phyloP scores from a whole-genome alignment of 805 yeast genomes.

The Jamesozyma gamospora region DNA sequence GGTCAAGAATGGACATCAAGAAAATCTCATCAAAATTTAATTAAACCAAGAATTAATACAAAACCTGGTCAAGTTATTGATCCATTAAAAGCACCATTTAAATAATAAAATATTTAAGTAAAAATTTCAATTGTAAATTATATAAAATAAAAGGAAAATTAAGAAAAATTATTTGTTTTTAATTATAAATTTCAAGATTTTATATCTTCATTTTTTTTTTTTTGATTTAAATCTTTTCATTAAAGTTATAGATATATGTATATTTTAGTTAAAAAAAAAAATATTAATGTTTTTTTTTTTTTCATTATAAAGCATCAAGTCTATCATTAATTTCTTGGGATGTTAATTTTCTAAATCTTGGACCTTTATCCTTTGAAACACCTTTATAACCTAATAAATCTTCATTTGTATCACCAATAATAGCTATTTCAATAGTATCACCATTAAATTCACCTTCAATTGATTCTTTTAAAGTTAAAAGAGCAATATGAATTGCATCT shows the following conservation, averaged over 20 bases:
- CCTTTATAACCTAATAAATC: conserved; percentile 80
- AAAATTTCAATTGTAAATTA: not conserved
- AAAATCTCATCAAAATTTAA: conserved; percentile 74
- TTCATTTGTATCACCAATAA: conserved; percentile 76
- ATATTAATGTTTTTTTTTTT: not conserved
- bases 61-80: conserved; percentile 86
- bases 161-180: not conserved
- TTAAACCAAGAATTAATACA: conserved; percentile 79
- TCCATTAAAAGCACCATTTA: conserved; percentile 82
- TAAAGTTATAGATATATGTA: not conserved
- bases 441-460: conserved; percentile 98
- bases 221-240: not conserved
- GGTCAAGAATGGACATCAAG: conserved; percentile 95
- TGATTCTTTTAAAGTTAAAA: conserved; percentile 87
- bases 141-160: not conserved
- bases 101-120: conserved; percentile 15
- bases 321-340: conserved; percentile 94
- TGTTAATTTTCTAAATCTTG: conserved; percentile 75
- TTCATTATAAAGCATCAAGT: conserved; percentile 66
- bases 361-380: conserved; percentile 67
- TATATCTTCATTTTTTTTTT: not conserved
- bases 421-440: conserved; percentile 85
- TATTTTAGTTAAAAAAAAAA: not conserved
- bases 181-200: not conserved
- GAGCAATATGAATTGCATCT: conserved; percentile 95